These are phyloP conservation scores for Pleurotus eryngii DNA, from an alignment of 768 basidiomycete genomes.

Conservation along the genomic window DNA sequence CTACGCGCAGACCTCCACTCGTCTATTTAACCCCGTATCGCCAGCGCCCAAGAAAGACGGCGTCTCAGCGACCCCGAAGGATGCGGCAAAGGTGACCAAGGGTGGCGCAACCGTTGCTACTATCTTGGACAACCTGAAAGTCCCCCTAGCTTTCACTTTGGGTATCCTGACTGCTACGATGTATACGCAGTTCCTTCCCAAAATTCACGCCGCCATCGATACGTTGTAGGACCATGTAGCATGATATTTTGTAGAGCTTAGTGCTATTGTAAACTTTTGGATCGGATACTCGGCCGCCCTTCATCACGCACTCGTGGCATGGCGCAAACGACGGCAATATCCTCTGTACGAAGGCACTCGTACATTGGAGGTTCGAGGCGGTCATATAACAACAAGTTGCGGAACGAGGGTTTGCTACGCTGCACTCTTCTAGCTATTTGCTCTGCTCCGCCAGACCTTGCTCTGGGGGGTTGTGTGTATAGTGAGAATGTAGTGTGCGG, in stretches of 20 bases:
- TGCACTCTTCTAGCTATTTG: constrained; percentile 45
- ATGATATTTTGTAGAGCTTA: no score
- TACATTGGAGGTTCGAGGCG: background rate
- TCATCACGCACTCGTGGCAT: constrained; percentile 51
- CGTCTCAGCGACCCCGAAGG: background rate
- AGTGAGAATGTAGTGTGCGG: constrained; percentile 58
- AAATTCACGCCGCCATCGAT: background rate
- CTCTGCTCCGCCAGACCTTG: constrained; percentile 32
- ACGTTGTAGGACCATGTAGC: background rate
- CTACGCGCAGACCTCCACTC: constrained; percentile 20
- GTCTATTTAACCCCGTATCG: background rate
- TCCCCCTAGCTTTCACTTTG: background rate
- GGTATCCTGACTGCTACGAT: constrained; percentile 1
- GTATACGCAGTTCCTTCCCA: constrained; percentile 2
- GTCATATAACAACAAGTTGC: constrained; percentile 51
- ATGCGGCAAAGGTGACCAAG: background rate
- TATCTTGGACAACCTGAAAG: background rate
- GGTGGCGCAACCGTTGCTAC: background rate
- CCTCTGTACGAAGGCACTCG: constrained; percentile 37
- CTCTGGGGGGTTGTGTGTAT: constrained; percentile 61
- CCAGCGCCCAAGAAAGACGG: background rate
- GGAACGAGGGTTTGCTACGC: constrained; percentile 39
- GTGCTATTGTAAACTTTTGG: no score
- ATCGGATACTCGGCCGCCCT: no score
- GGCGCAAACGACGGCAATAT: constrained; percentile 49